phyloP scores from a whole-genome alignment of 805 yeast species.

The Yarrowia sp. region DNA sequence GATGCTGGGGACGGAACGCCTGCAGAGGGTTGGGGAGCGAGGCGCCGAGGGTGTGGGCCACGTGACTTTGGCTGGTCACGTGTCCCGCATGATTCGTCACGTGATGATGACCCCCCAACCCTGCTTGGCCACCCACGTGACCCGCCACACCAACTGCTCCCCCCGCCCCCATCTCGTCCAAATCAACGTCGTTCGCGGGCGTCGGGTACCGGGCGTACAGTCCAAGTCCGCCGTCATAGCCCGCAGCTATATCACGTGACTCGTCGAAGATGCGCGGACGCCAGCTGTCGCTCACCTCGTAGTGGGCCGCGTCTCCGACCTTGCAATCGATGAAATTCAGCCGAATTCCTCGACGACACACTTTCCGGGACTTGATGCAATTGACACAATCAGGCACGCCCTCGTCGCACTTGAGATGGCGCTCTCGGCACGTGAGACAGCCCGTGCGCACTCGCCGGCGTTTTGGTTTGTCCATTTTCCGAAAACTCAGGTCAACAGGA shows the following conservation, averaged over 20 bases:
- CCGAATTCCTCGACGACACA: slow-evolving; percentile 40
- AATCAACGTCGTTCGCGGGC: background rate
- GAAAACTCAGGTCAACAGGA: too few species aligned
- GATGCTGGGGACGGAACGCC: slow-evolving; percentile 1
- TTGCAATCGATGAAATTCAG: slow-evolving; percentile 41
- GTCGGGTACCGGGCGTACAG: slow-evolving; percentile 23
- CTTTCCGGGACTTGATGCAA: slow-evolving; percentile 39
- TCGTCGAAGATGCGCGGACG: slow-evolving; percentile 30
- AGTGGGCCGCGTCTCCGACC: slow-evolving; percentile 32
- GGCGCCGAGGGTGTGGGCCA: background rate
- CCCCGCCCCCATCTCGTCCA: slow-evolving; percentile 27
- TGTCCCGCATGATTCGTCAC: too few species aligned
- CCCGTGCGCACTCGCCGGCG: slow-evolving; percentile 36
- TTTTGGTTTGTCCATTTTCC: slow-evolving; percentile 39
- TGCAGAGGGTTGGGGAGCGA: slow-evolving; percentile 13
- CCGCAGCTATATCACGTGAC: slow-evolving; percentile 25
- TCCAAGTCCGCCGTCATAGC: slow-evolving; percentile 9
- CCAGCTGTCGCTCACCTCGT: slow-evolving; percentile 28
- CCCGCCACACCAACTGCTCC: too few species aligned
- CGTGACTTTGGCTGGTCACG: too few species aligned
- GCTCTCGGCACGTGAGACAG: slow-evolving; percentile 41
- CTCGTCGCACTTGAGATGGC: slow-evolving; percentile 41
- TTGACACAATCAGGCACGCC: slow-evolving; percentile 38
- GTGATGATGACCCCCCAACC: too few species aligned
- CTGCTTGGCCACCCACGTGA: too few species aligned